Evolutionary conservation across 2,329 filamentous ascomycete genomes (phyloP).

Genomic region (Alternaria dauci): DNA sequence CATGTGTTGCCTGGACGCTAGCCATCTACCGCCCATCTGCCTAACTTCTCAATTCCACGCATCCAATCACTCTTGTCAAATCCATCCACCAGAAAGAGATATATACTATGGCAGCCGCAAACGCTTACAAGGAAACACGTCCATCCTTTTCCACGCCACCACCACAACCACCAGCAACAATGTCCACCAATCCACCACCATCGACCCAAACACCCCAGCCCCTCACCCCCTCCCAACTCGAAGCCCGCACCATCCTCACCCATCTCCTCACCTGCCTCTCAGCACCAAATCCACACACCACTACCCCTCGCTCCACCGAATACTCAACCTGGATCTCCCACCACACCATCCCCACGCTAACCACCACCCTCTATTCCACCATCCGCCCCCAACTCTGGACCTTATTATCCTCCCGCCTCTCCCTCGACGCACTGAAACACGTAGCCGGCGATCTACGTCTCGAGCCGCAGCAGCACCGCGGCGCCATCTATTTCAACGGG

Average conservation of each 20-base stretch:
- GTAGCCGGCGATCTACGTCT: conserved; percentile 36
- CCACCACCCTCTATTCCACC: conserved; percentile 28
- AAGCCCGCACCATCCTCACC: conserved; percentile 34
- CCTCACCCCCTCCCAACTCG: conserved; percentile 25
- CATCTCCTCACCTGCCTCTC: conserved; percentile 29
- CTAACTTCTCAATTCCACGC: background rate
- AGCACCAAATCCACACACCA: conserved; percentile 16
- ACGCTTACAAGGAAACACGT: background rate
- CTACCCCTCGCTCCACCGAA: no score
- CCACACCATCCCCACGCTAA: conserved; percentile 25
- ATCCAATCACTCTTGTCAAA: background rate
- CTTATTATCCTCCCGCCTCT: conserved; percentile 30
- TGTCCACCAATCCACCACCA: background rate
- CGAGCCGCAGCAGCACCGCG: conserved; percentile 27
- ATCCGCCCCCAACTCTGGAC: conserved; percentile 36
- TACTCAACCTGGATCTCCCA: conserved; percentile 33
- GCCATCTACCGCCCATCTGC: background rate
- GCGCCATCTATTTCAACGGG: conserved; percentile 38
- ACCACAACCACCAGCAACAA: background rate
- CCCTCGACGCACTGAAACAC: conserved; percentile 33
- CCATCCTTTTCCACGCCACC: background rate
- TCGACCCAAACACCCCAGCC: conserved; percentile 8
- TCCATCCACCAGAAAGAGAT: background rate
- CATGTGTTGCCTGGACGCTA: background rate
- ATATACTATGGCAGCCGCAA: conserved; percentile 6